Percentiles rank a stretch among this genome's conserved stretches.
Evolutionary conservation across 179 eudicot species (phyloP).

Genomic region (Vitellaria paradoxa): DNA sequence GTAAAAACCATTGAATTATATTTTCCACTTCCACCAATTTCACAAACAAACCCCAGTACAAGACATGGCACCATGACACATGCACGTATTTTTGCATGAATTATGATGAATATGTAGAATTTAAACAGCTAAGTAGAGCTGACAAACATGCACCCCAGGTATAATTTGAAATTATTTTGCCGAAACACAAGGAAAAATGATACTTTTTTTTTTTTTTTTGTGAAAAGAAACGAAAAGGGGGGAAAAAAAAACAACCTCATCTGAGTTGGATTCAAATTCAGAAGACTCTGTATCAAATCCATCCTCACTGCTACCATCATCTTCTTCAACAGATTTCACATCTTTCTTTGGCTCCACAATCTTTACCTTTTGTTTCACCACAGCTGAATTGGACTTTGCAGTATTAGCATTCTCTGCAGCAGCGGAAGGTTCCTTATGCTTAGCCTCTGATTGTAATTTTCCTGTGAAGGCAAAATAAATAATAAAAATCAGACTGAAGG

Average conservation of each 20-base stretch:
- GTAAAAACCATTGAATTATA: background rate
- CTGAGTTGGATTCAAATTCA: constrained; percentile 32
- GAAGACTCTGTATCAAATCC: constrained; percentile 23
- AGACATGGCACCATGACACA: background rate
- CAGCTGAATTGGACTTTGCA: constrained; percentile 27
- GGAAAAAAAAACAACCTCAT: constrained; percentile 29
- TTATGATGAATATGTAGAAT: background rate
- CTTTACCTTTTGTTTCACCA: constrained; percentile 51
- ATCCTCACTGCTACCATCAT: constrained; percentile 34
- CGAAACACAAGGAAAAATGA: constrained; percentile 8
- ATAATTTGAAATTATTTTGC: background rate
- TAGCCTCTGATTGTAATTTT: constrained; percentile 27
- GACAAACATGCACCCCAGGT: background rate
- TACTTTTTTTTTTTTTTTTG: no score
- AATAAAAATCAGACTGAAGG: background rate
- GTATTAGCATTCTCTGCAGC: constrained; percentile 26
- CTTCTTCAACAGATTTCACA: constrained; percentile 30
- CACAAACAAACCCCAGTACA: background rate
- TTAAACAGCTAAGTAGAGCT: background rate
- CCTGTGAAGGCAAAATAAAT: constrained; percentile 23
- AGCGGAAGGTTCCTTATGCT: constrained; percentile 26
- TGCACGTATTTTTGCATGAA: no score
- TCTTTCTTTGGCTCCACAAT: constrained; percentile 50
- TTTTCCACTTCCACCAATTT: constrained; percentile 2
- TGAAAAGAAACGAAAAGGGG: no score